Percentiles rank a stretch among this genome's conserved stretches.
These are phyloP conservation scores for Diaporthe caulivora DNA, from an alignment of 2,329 filamentous ascomycete genomes.

Conservation along the genomic window DNA sequence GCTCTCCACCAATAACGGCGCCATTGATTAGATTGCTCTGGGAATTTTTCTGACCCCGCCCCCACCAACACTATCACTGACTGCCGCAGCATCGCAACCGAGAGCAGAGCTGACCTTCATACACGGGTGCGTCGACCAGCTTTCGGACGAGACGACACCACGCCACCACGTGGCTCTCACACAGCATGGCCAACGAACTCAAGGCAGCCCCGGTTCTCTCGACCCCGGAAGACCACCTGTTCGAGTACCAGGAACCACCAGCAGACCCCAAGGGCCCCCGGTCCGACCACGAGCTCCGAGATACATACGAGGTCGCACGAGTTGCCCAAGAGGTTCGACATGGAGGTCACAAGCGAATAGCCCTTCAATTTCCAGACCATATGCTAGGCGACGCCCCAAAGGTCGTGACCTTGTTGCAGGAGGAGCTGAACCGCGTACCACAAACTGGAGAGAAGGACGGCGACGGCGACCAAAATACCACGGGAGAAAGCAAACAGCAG, in stretches of 20 bases:
- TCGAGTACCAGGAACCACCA: constrained; percentile 63
- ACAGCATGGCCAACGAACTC: constrained; percentile 61
- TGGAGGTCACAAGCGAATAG: constrained; percentile 80
- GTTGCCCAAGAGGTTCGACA: constrained; percentile 82
- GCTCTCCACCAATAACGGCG: constrained; percentile 28
- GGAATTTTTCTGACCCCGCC: constrained; percentile 35
- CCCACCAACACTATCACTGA: constrained; percentile 25
- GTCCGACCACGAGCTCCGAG: constrained; percentile 75
- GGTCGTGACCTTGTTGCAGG: constrained; percentile 75
- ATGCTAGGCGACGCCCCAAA: constrained; percentile 90
- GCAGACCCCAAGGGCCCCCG: constrained; percentile 44
- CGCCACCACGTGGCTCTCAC: background rate
- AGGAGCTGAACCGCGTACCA: constrained; percentile 47
- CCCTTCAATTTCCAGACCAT: constrained; percentile 94
- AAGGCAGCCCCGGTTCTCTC: constrained; percentile 71
- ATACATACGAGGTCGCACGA: constrained; percentile 86
- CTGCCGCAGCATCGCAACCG: background rate
- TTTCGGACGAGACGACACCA: constrained; percentile 6
- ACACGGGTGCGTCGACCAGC: constrained; percentile 1
- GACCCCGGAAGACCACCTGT: constrained; percentile 71
- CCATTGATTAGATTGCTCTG: constrained; percentile 18
- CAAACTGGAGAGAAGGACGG: background rate
- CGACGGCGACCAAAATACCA: background rate
- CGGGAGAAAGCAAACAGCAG: constrained; percentile 5
- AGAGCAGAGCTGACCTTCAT: constrained; percentile 3